Percentiles rank a stretch among this genome's conserved stretches.
Conservation (phyloP, 1,139 yeast species). For the Yamadazyma spencermartinsiae region DNA sequence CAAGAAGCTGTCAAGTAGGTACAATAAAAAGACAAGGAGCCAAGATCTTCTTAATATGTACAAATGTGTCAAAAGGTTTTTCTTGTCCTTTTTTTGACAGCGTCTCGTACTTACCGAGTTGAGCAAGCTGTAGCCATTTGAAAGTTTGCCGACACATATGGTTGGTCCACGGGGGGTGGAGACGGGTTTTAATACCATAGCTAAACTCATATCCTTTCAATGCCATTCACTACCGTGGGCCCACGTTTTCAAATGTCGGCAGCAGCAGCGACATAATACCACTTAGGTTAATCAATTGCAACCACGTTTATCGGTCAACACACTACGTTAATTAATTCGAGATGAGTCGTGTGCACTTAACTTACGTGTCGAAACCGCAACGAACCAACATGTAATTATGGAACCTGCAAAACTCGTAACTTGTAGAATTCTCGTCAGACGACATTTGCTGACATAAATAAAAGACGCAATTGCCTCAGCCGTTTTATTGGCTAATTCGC, state of each 20-base stretch:
- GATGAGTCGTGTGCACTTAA: too few relatives aligned
- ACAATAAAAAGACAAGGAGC: not conserved
- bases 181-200: too few relatives aligned
- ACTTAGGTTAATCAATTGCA: not conserved
- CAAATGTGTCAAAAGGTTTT: not conserved
- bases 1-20: too few relatives aligned
- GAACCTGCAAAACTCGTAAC: too few relatives aligned
- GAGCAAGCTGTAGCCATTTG: not conserved
- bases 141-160: too few relatives aligned
- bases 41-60: not conserved
- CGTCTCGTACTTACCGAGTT: not conserved
- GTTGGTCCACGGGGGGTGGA: not conserved
- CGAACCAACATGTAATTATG: too few relatives aligned
- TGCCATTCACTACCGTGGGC: not conserved
- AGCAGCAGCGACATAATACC: too few relatives aligned
- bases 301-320: not conserved
- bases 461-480: too few relatives aligned
- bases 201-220: not conserved
- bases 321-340: not conserved
- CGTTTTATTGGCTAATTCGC: too few relatives aligned
- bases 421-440: too few relatives aligned
- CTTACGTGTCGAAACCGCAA: too few relatives aligned
- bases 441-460: too few relatives aligned
- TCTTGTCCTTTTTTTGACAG: not conserved
- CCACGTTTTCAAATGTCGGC: slow-evolving; percentile 1